Base-by-base conservation (phyloP, 495 filamentous ascomycete genomes). In the Hyaloscypha variabilis region DNA sequence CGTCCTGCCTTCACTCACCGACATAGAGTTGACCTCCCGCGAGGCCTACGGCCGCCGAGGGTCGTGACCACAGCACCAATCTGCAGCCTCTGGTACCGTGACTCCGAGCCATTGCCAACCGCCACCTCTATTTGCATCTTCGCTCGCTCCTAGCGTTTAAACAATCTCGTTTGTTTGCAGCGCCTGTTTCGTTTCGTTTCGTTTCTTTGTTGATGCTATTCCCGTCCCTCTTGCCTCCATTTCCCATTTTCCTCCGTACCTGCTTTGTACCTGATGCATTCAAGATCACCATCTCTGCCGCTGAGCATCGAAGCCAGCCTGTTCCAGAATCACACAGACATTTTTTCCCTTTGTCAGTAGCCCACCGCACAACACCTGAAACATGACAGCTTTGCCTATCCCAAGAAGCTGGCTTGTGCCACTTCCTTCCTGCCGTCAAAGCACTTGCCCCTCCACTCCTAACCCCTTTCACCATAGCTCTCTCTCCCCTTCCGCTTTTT, bases 241-340 rank as follows among this genome's bases (percentile, higher is more conserved):
- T 46, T 3, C 1, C 6, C 39, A 17, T 1, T 4, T 10, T 19
- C 39, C 39, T 46, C 11, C 17, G 39, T 46, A 46, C 39, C 39
- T 46, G 11, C 39, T n/a, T n/a, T n/a, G 39, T 46, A 46, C 39
- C 39, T 46, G 39, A 46, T 46, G 39, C 39, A 46, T 46, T 46
- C 39, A 46, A 46, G 39, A 46, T 46, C 39, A 46, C 39, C 39
- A 17, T 17, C 39, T 46, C 39, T 46, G 39, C 8, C 39, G 39
- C 39, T 11, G 39, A 46, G 39, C 39, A 46, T 46, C 39, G 1
- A 46, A 46, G 39, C 14, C 10, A 6, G 6, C 39, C 31, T 13
- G 31, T 34, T 34, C 31, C 31, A 34, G 31, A n/a, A 34, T 34
- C 39, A 46, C 39, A 46, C 39, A 46, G 39, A 46, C 39, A 14